phyloP scores from a whole-genome alignment of 1,139 yeast genomes.

The Magnusiomyces suaveolens region DNA sequence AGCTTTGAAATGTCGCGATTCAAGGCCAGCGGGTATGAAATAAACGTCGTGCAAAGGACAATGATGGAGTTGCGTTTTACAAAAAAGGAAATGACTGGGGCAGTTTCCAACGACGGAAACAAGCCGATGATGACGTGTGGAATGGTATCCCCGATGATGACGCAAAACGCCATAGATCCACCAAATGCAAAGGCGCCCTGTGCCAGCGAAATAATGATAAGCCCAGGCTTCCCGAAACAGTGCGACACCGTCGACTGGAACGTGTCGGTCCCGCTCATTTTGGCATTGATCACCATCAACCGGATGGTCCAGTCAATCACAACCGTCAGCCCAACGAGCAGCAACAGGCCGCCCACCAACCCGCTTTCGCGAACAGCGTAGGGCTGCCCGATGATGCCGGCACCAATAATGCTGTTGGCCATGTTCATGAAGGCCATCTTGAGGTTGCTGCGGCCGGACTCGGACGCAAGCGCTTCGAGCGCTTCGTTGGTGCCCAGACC shows the following conservation, averaged over 20 bases:
- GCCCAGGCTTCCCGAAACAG: conserved; percentile 71
- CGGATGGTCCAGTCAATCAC: conserved; percentile 80
- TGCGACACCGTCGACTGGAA: conserved; percentile 79
- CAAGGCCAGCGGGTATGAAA: conserved; percentile 76
- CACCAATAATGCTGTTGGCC: conserved; percentile 88
- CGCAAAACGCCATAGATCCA: conserved; percentile 89
- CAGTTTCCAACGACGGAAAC: conserved; percentile 41
- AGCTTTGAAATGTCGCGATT: conserved; percentile 73
- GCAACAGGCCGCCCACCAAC: conserved; percentile 58
- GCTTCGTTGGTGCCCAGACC: conserved; percentile 18
- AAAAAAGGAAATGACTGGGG: conserved; percentile 41
- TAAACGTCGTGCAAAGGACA: conserved; percentile 53
- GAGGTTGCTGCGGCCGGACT: conserved; percentile 42
- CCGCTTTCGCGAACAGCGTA: conserved; percentile 80
- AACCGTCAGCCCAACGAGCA: conserved; percentile 50
- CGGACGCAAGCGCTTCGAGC: conserved; percentile 23
- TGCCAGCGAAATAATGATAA: conserved; percentile 54
- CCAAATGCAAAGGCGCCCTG: conserved; percentile 91
- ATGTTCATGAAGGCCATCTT: conserved; percentile 92
- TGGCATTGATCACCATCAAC: conserved; percentile 74
- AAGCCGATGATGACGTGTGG: conserved; percentile 78
- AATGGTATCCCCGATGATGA: conserved; percentile 88
- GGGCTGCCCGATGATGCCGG: conserved; percentile 92
- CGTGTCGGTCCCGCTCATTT: conserved; percentile 61
- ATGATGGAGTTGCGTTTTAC: conserved; percentile 62